phyloP scores from a whole-genome alignment of 495 filamentous ascomycete species.

The Neurospora sublineolata region DNA sequence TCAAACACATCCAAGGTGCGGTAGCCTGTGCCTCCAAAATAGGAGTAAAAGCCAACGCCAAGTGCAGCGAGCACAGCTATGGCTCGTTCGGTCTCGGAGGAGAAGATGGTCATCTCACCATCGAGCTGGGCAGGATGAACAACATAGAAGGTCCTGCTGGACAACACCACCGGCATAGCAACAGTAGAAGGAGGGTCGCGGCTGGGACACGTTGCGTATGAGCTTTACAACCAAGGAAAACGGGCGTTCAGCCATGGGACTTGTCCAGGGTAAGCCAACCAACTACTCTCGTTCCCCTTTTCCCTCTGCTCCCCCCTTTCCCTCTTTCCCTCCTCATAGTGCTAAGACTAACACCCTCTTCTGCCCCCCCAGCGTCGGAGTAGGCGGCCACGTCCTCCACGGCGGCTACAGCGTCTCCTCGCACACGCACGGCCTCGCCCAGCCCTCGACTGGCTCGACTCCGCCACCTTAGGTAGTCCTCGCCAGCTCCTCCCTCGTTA shows the following conservation, averaged over 20 bases:
- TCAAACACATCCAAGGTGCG: conserved; percentile 29
- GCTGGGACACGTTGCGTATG: conserved; percentile 30
- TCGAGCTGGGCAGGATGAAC: conserved; percentile 35
- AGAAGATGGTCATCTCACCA: conserved; percentile 34
- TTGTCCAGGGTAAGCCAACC: conserved; percentile 33
- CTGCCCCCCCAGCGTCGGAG: too few species aligned
- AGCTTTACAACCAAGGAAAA: conserved; percentile 33
- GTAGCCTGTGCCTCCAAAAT: conserved; percentile 28
- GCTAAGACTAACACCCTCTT: too few species aligned
- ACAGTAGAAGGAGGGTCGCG: conserved; percentile 29
- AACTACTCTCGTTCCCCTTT: too few species aligned
- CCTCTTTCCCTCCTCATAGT: background rate
- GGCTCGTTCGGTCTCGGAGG: conserved; percentile 35
- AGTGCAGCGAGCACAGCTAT: conserved; percentile 38
- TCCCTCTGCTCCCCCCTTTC: background rate
- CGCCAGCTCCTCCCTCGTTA: conserved; percentile 31
- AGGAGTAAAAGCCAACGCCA: conserved; percentile 33
- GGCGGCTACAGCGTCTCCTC: conserved; percentile 35
- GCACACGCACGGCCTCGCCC: conserved; percentile 32
- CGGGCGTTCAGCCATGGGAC: conserved; percentile 35
- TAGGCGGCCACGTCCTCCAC: conserved; percentile 33
- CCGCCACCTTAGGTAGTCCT: conserved; percentile 31
- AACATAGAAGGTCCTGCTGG: conserved; percentile 30
- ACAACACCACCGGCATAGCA: conserved; percentile 26
- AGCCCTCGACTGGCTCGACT: conserved; percentile 34